Percentiles rank a stretch among this genome's conserved stretches.
These are phyloP conservation scores for Rhodotorula sp. DNA, from an alignment of 1,284 basidiomycete species.

Conservation along the genomic window DNA sequence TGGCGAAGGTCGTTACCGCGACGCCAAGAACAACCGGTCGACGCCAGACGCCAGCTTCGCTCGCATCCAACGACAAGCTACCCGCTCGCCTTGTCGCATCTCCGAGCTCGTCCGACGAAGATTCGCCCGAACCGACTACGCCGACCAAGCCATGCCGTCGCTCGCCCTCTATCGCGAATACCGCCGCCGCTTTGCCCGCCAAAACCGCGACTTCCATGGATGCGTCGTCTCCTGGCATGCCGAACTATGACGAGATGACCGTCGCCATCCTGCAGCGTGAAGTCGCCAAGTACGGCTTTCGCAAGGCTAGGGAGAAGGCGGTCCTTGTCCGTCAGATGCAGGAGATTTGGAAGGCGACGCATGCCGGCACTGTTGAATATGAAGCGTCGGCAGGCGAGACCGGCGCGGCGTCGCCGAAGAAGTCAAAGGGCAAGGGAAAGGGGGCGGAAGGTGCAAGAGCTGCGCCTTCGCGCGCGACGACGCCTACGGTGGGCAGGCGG, in stretches of 20 bases:
- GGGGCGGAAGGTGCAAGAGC: not conserved
- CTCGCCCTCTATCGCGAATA: not conserved
- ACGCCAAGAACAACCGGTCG: not conserved
- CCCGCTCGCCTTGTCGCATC: not conserved
- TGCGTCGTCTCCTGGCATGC: not conserved
- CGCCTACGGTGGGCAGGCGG: conserved; percentile 6
- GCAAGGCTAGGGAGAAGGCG: conserved; percentile 26
- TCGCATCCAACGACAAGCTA: too few species aligned
- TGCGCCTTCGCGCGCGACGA: not conserved
- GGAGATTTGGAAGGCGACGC: conserved; percentile 31
- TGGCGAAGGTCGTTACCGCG: not conserved
- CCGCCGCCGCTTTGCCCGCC: not conserved
- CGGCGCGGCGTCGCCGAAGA: not conserved
- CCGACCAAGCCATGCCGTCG: not conserved
- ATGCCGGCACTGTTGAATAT: not conserved
- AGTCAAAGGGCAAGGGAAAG: not conserved
- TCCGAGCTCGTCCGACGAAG: not conserved
- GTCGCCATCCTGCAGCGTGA: conserved; percentile 29
- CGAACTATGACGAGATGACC: conserved; percentile 14
- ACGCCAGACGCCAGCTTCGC: not conserved
- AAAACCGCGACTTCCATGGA: not conserved
- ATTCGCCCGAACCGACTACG: not conserved
- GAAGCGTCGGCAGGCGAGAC: not conserved
- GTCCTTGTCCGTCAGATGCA: conserved; percentile 32
- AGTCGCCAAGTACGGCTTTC: conserved; percentile 32